Conservation (phyloP, 2,329 filamentous ascomycete species). For the Sarocladiaceae sp. region DNA sequence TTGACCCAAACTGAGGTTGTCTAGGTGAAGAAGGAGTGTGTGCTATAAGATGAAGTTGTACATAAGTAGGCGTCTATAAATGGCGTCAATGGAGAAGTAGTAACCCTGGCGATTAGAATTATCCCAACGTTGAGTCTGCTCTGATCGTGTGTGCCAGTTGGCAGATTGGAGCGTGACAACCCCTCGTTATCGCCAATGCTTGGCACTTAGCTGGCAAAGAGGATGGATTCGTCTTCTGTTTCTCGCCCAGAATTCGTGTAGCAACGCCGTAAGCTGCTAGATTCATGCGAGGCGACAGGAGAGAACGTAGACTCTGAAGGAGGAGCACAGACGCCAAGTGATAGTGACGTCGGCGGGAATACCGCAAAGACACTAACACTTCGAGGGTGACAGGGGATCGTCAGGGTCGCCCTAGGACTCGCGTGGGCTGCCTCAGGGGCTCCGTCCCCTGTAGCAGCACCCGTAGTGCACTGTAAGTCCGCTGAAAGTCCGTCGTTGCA, state of each 20-base stretch:
- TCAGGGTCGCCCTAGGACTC: neutral
- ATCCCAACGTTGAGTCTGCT: too few species aligned
- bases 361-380: neutral
- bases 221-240: too few species aligned
- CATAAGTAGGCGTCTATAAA: constrained; percentile 6
- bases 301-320: neutral
- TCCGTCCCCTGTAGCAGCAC: too few species aligned
- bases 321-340: constrained; percentile 1
- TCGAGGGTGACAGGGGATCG: neutral
- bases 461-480: too few species aligned
- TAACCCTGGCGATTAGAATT: too few species aligned
- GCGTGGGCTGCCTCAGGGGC: neutral
- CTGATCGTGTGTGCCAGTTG: too few species aligned
- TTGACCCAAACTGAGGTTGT: constrained; percentile 44
- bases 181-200: constrained; percentile 6
- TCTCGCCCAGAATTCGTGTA: too few species aligned
- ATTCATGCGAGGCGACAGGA: neutral
- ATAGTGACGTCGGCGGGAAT: neutral
- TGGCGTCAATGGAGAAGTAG: neutral
- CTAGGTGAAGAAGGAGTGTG: constrained; percentile 1
- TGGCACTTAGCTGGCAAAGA: too few species aligned
- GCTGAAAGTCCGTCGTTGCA: too few species aligned
- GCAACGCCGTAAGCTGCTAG: neutral
- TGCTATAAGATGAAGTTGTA: constrained; percentile 8
- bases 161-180: too few species aligned